Conservation (phyloP, 495 filamentous ascomycete genomes). For the Aspergillus egyptiacus region DNA sequence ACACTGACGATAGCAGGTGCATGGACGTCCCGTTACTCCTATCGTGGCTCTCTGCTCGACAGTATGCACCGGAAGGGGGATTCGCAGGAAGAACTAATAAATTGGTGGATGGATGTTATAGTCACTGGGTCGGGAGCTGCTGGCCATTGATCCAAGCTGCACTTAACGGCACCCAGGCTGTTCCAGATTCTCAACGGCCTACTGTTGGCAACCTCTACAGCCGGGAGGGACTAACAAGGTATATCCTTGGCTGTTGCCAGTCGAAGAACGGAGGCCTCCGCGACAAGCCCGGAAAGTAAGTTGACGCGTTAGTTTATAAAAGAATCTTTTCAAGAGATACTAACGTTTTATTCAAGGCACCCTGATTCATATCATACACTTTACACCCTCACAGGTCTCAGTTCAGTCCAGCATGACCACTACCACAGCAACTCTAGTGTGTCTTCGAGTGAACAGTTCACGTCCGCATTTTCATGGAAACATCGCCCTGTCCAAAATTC, state of each 20-base stretch:
- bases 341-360: conserved; percentile 38
- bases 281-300: conserved; percentile 90
- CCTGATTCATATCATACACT: conserved; percentile 88
- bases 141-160: conserved; percentile 88
- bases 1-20: conserved; percentile 46
- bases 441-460: conserved; percentile 30
- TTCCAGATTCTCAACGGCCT: conserved; percentile 14
- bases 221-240: conserved; percentile 75
- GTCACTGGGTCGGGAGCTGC: conserved; percentile 92
- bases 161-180: conserved; percentile 45
- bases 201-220: conserved; percentile 58
- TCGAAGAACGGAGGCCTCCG: conserved; percentile 71
- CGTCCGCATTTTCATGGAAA: conserved; percentile 61
- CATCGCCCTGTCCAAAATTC: conserved; percentile 44
- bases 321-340: neutral
- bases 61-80: conserved; percentile 88
- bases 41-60: conserved; percentile 81
- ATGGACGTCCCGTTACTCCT: conserved; percentile 73
- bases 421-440: conserved; percentile 47
- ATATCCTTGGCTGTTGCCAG: conserved; percentile 87
- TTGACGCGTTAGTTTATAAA: conserved; percentile 14
- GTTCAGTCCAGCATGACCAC: conserved; percentile 71
- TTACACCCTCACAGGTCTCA: conserved; percentile 84
- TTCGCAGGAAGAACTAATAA: conserved; percentile 95
- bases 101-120: conserved; percentile 95